Evolutionary conservation across 192 early-diverging fungal species (phyloP).

Genomic region (Entophlyctis luteolus): DNA sequence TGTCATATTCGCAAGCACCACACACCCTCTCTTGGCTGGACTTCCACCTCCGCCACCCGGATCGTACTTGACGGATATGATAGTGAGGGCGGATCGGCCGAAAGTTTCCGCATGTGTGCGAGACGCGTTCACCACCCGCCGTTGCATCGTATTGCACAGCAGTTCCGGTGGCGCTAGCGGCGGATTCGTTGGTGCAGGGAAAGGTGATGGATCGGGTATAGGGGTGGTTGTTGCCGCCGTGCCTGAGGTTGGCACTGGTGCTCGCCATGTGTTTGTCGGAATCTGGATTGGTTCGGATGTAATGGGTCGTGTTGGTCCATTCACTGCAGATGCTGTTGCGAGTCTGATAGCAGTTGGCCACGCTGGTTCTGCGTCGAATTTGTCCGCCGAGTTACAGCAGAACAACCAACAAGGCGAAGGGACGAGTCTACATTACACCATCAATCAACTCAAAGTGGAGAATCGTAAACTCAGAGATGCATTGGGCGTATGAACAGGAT

Average conservation of each 20-base stretch:
- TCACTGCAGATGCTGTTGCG: background rate
- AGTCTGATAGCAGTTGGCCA: background rate
- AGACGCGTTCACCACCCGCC: background rate
- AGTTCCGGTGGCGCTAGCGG: slow-evolving; percentile 4
- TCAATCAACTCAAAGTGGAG: slow-evolving; percentile 57
- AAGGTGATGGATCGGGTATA: too few relatives aligned
- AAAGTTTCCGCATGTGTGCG: too few relatives aligned
- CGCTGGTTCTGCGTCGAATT: background rate
- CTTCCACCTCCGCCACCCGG: slow-evolving; percentile 11
- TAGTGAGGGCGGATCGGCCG: background rate
- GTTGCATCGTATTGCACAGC: background rate
- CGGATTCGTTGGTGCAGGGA: background rate
- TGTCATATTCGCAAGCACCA: slow-evolving; percentile 34
- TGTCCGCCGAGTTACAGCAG: background rate
- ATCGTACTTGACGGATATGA: background rate
- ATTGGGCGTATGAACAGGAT: too few relatives aligned
- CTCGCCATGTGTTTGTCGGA: slow-evolving; percentile 17
- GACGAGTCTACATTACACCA: slow-evolving; percentile 61
- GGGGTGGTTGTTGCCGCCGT: background rate
- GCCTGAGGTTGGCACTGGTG: background rate
- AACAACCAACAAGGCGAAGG: slow-evolving; percentile 34
- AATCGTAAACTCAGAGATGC: slow-evolving; percentile 59
- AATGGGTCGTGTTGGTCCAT: background rate
- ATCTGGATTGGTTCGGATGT: background rate
- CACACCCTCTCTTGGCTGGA: slow-evolving; percentile 23